These are phyloP conservation scores for Rhododendron williamsianum DNA, from an alignment of 148 eudicot genomes.

Conservation along the genomic window DNA sequence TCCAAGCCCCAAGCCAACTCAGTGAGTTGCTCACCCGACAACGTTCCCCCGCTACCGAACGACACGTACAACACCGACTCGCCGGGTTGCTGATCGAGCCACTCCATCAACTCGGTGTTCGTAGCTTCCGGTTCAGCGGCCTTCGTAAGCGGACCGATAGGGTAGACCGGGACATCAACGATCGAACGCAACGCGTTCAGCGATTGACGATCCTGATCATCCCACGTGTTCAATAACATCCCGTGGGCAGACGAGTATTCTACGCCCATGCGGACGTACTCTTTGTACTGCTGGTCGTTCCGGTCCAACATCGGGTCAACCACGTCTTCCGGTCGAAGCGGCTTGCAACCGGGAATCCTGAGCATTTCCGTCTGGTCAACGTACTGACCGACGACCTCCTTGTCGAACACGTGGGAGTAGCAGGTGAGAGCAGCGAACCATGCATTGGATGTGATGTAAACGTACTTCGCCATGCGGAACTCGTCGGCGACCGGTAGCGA, in stretches of 20 bases:
- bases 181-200: slow-evolving; percentile 21
- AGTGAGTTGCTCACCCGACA: slow-evolving; percentile 23
- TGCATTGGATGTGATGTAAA: slow-evolving; percentile 27
- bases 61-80: slow-evolving; percentile 22
- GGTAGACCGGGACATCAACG: slow-evolving; percentile 29
- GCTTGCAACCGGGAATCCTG: slow-evolving; percentile 39
- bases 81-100: slow-evolving; percentile 19
- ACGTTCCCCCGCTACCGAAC: slow-evolving; percentile 29
- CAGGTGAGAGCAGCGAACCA: slow-evolving; percentile 24
- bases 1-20: slow-evolving; percentile 34
- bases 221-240: slow-evolving; percentile 35
- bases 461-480: slow-evolving; percentile 31
- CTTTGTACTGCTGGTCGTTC: neutral
- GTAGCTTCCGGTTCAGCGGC: neutral
- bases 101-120: neutral
- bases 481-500: slow-evolving; percentile 32
- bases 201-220: slow-evolving; percentile 28
- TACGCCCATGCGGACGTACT: neutral
- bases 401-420: slow-evolving; percentile 23
- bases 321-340: slow-evolving; percentile 24
- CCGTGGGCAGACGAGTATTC: neutral
- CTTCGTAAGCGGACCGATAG: slow-evolving; percentile 35
- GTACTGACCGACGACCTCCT: slow-evolving; percentile 26
- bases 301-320: neutral
- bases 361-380: slow-evolving; percentile 23